These are phyloP conservation scores for Phaeosphaeriaceae sp. DNA, from an alignment of 2,329 filamentous ascomycete species.

Conservation along the genomic window DNA sequence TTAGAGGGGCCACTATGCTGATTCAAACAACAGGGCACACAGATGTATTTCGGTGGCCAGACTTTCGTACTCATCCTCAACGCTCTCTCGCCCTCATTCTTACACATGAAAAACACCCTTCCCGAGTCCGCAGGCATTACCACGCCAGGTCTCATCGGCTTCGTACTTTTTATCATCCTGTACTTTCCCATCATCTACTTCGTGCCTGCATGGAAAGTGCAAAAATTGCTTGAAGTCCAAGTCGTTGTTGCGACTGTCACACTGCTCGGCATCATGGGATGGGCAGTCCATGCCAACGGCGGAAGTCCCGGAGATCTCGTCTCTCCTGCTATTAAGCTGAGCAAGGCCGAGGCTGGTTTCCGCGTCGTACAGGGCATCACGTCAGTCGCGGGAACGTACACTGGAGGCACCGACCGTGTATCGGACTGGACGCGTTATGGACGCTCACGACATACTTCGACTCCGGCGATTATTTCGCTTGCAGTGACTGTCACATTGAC, in stretches of 20 bases:
- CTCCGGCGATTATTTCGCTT: conserved; percentile 12
- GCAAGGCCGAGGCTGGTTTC: conserved; percentile 17
- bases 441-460: conserved; percentile 9
- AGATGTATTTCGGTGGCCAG: conserved; percentile 28
- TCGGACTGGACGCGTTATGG: conserved; percentile 22
- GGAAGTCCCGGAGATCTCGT: conserved; percentile 19
- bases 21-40: conserved; percentile 11
- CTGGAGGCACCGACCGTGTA: conserved; percentile 16
- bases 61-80: conserved; percentile 23
- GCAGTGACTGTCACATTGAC: conserved; percentile 18
- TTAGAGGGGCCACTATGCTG: not conserved
- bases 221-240: conserved; percentile 18
- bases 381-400: conserved; percentile 15
- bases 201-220: conserved; percentile 18
- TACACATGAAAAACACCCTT: conserved; percentile 26
- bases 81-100: conserved; percentile 22
- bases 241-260: conserved; percentile 12
- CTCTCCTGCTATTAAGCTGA: conserved; percentile 13
- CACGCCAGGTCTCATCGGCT: conserved; percentile 18
- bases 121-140: conserved; percentile 17
- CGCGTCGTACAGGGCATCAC: conserved; percentile 13
- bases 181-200: conserved; percentile 24
- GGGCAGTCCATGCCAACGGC: conserved; percentile 14
- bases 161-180: conserved; percentile 19
- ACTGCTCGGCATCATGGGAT: conserved; percentile 17